Percentiles rank a stretch among this genome's conserved stretches.
phyloP scores from a whole-genome alignment of 2,329 filamentous ascomycete species.

The Beauveria sp. region DNA sequence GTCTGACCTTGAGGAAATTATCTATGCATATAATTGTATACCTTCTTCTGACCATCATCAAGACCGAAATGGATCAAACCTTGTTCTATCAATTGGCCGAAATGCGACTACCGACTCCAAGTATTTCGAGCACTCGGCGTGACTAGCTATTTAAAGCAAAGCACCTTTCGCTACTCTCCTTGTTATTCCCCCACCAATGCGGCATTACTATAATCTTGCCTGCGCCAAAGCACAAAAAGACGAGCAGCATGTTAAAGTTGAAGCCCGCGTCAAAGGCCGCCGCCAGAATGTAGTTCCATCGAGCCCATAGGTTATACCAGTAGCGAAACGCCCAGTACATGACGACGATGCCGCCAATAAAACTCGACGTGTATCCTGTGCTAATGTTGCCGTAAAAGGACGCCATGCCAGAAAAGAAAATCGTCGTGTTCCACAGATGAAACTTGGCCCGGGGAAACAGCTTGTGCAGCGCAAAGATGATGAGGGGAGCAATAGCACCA shows the following conservation, averaged over 20 bases:
- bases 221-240: conserved; percentile 53
- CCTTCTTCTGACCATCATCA: no score
- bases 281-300: conserved; percentile 54
- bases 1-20: no score
- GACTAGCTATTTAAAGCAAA: conserved; percentile 32
- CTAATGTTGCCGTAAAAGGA: conserved; percentile 55
- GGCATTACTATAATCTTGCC: conserved; percentile 51
- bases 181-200: conserved; percentile 58
- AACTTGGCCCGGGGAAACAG: conserved; percentile 45
- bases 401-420: conserved; percentile 49
- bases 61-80: not conserved
- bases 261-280: conserved; percentile 56
- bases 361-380: conserved; percentile 48
- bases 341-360: conserved; percentile 52
- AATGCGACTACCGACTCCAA: not conserved
- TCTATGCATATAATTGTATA: no score
- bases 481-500: conserved; percentile 36
- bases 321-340: conserved; percentile 52
- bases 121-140: not conserved
- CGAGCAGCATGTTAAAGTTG: conserved; percentile 53
- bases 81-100: not conserved
- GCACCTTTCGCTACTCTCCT: conserved; percentile 47
- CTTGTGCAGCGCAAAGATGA: conserved; percentile 44
- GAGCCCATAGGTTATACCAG: conserved; percentile 48
- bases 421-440: conserved; percentile 53